phyloP scores from a whole-genome alignment of 495 filamentous ascomycete species.

The Bryoglossum gracile region DNA sequence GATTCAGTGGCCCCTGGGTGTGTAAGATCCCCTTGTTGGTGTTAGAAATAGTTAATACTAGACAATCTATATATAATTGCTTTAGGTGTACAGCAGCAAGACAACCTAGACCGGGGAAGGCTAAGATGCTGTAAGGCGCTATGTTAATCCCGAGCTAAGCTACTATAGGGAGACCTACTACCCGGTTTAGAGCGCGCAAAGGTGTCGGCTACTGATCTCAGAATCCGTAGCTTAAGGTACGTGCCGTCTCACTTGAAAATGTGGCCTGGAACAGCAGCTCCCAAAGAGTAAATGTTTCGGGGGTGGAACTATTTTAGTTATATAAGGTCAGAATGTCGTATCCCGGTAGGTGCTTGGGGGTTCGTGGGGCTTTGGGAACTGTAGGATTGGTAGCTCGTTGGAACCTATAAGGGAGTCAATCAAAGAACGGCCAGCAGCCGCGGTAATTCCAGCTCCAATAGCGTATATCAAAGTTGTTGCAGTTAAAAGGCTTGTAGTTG shows the following conservation, averaged over 20 bases:
- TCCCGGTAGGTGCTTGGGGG: no score
- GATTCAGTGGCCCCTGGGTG: no score
- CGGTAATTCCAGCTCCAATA: conserved; percentile 2
- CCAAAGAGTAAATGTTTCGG: neutral
- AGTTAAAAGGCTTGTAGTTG: conserved; percentile 1
- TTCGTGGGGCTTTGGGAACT: no score
- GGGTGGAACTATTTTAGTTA: neutral
- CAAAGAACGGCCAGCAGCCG: conserved; percentile 1
- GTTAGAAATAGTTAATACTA: neutral
- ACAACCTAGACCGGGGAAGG: conserved; percentile 1
- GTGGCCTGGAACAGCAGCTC: neutral
- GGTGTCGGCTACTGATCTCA: neutral
- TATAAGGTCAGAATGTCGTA: no score
- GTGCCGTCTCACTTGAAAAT: neutral
- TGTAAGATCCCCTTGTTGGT: neutral
- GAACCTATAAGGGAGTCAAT: no score
- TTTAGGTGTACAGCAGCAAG: neutral
- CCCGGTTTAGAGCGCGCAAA: conserved; percentile 2
- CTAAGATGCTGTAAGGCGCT: neutral
- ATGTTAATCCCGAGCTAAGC: neutral
- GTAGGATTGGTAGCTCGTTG: no score
- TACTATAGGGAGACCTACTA: neutral
- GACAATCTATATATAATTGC: neutral
- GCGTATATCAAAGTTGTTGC: conserved; percentile 1
- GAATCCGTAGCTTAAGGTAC: neutral